Conservation (phyloP, 768 basidiomycete genomes). For the Stropharia rugosoannulata region DNA sequence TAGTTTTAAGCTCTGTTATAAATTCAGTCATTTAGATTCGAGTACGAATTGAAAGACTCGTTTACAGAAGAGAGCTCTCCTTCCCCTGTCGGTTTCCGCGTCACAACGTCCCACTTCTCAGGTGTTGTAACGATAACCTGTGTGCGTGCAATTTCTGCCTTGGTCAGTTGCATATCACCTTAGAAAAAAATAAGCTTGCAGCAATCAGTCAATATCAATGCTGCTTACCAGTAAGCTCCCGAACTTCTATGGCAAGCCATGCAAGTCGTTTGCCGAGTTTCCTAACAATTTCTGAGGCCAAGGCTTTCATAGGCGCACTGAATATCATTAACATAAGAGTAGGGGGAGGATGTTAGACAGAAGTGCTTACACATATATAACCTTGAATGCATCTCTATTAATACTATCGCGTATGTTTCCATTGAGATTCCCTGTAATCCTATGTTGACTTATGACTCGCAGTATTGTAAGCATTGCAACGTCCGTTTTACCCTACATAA, state of each 20-base stretch:
- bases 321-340: neutral
- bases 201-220: neutral
- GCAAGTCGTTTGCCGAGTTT: conserved; percentile 88
- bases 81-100: conserved; percentile 94
- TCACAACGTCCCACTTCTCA: conserved; percentile 99
- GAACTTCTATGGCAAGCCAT: conserved; percentile 85
- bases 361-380: conserved; percentile 85
- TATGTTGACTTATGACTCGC: conserved; percentile 79
- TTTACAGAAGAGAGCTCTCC: conserved; percentile 92
- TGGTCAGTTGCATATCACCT: conserved; percentile 96
- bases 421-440: conserved; percentile 13
- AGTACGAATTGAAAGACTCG: conserved; percentile 1
- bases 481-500: conserved; percentile 92
- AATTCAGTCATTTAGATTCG: neutral
- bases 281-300: conserved; percentile 92
- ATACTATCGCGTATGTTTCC: conserved; percentile 49
- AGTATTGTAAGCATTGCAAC: conserved; percentile 94
- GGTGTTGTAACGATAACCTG: conserved; percentile 99
- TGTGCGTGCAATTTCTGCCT: conserved; percentile 89
- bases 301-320: conserved; percentile 97
- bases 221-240: conserved; percentile 80
- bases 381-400: conserved; percentile 78
- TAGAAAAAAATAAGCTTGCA: conserved; percentile 24
- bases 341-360: neutral
- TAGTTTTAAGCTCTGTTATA: conserved; percentile 79